These are phyloP conservation scores for Plantago ovata DNA, from an alignment of 257 asterid genomes.

Conservation along the genomic window DNA sequence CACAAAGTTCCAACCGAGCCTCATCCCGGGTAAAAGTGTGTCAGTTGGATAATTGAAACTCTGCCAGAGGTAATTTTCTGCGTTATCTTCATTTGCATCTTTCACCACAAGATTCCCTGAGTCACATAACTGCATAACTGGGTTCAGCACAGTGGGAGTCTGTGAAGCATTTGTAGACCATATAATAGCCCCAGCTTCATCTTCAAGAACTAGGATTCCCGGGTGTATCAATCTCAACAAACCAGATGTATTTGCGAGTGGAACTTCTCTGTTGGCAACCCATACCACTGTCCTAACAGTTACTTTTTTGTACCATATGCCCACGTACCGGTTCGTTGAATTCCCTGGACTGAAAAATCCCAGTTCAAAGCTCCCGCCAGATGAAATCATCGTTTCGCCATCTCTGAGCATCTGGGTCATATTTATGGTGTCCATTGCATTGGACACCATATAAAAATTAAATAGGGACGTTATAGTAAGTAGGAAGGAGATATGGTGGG, in stretches of 20 bases:
- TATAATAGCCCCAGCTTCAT: conserved; percentile 14
- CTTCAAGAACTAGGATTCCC: conserved; percentile 31
- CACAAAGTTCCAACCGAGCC: conserved; percentile 32
- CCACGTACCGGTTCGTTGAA: conserved; percentile 30
- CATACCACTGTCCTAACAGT: conserved; percentile 31
- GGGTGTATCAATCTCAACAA: conserved; percentile 22
- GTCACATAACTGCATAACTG: conserved; percentile 39
- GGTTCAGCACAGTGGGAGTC: conserved; percentile 9
- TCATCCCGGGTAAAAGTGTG: conserved; percentile 47
- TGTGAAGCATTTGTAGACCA: conserved; percentile 43
- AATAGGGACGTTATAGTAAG: background rate
- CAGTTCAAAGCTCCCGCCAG: conserved; percentile 34
- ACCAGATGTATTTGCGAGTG: conserved; percentile 26
- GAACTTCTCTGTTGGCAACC: conserved; percentile 42
- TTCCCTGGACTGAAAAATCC: conserved; percentile 29
- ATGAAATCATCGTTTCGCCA: conserved; percentile 17
- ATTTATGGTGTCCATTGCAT: conserved; percentile 16
- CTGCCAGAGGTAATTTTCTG: conserved; percentile 42
- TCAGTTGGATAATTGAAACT: conserved; percentile 50
- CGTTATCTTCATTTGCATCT: conserved; percentile 26
- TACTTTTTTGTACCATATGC: conserved; percentile 44
- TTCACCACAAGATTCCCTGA: conserved; percentile 44
- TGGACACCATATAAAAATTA: background rate
- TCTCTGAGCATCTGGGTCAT: conserved; percentile 22
- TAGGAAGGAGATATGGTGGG: background rate